Evolutionary conservation across 352 stramenopile species (phyloP).

Genomic region (Achlya hypogyna): DNA sequence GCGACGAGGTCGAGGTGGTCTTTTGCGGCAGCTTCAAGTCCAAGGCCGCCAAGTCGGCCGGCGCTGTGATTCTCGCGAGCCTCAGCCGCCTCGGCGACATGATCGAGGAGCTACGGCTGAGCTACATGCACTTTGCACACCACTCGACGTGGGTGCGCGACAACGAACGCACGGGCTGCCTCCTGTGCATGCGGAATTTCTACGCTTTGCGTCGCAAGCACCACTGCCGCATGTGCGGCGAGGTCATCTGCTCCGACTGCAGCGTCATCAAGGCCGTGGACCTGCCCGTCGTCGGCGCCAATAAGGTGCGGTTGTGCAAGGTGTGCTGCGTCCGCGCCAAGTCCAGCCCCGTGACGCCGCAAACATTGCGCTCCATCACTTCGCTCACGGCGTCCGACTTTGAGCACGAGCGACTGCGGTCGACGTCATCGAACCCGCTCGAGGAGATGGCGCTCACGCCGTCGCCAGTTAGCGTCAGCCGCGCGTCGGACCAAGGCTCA

Average conservation of each 20-base stretch:
- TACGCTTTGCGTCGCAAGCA: constrained; percentile 64
- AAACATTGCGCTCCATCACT: background rate
- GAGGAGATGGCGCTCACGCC: background rate
- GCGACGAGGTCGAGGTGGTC: constrained; percentile 70
- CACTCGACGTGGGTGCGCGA: constrained; percentile 70
- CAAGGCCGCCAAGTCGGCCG: constrained; percentile 51
- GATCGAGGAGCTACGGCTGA: constrained; percentile 64
- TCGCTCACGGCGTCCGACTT: background rate
- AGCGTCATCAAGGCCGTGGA: constrained; percentile 60
- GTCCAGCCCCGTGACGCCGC: constrained; percentile 44
- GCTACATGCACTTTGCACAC: constrained; percentile 63
- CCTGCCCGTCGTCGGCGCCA: constrained; percentile 61
- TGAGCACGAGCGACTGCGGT: background rate
- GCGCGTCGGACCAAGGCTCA: background rate
- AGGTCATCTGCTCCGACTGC: constrained; percentile 75
- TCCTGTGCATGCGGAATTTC: constrained; percentile 73
- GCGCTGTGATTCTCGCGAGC: constrained; percentile 38
- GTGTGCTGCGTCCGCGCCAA: constrained; percentile 66
- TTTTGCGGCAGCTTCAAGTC: constrained; percentile 68
- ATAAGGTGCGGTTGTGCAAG: constrained; percentile 74
- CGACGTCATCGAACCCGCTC: background rate
- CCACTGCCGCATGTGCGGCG: constrained; percentile 72
- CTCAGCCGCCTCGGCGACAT: constrained; percentile 52
- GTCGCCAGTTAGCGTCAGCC: background rate
- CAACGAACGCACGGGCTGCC: constrained; percentile 54